A percentile compares a stretch with the other conserved stretches of the same genome.
phyloP scores from a whole-genome alignment of 179 eudicot species.

The Actinidia polygama region DNA sequence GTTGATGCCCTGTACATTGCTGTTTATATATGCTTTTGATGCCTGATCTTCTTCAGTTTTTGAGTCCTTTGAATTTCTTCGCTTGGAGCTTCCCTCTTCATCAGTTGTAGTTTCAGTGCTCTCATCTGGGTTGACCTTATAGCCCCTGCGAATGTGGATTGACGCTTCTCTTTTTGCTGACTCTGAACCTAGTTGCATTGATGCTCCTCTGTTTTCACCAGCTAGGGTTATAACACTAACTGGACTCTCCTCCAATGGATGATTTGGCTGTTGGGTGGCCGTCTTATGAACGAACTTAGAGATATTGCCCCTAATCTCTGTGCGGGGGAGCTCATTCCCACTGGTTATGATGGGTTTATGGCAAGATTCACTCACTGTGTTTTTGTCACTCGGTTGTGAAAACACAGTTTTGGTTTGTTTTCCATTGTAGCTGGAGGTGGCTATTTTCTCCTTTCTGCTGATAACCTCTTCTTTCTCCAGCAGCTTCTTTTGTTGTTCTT shows the following conservation, averaged over 20 bases:
- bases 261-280: slow-evolving; percentile 33
- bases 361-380: slow-evolving; percentile 22
- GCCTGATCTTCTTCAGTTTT: slow-evolving; percentile 34
- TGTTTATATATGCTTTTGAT: slow-evolving; percentile 54
- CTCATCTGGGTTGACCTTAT: slow-evolving; percentile 56
- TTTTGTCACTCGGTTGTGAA: slow-evolving; percentile 33
- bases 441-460: slow-evolving; percentile 31
- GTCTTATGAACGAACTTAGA: slow-evolving; percentile 44
- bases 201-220: slow-evolving; percentile 83
- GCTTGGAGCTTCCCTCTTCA: slow-evolving; percentile 44
- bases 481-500: slow-evolving; percentile 21
- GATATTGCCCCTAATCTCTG: slow-evolving; percentile 46
- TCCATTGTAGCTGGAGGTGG: slow-evolving; percentile 18
- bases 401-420: slow-evolving; percentile 28
- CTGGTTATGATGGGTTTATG: slow-evolving; percentile 30
- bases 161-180: slow-evolving; percentile 39
- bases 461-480: slow-evolving; percentile 27
- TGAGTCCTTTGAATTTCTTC: slow-evolving; percentile 28
- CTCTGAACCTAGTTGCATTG: slow-evolving; percentile 59
- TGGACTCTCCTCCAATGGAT: slow-evolving; percentile 34
- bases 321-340: slow-evolving; percentile 33
- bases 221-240: slow-evolving; percentile 60
- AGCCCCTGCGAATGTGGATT: slow-evolving; percentile 63
- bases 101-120: slow-evolving; percentile 41
- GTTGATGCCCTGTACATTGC: slow-evolving; percentile 75